Percentiles rank a stretch among this genome's conserved stretches.
phyloP scores from a whole-genome alignment of 129 eudicot genomes.

The Escallonia herrerae region DNA sequence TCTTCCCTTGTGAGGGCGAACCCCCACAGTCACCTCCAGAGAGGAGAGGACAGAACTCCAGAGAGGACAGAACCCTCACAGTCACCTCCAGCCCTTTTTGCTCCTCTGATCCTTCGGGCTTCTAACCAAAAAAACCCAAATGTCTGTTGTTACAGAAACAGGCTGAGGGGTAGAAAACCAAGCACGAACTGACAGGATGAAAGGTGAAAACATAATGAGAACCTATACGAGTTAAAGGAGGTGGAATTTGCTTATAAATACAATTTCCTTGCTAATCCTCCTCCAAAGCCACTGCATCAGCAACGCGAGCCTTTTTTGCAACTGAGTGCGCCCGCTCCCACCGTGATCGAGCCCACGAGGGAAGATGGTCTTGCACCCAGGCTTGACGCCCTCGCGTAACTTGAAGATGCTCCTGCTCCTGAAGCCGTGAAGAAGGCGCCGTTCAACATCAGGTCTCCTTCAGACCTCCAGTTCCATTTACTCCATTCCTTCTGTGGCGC shows the following conservation, averaged over 20 bases:
- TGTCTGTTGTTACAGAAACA: not conserved
- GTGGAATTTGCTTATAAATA: not conserved
- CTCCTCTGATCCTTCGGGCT: not conserved
- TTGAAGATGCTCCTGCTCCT: constrained; percentile 68
- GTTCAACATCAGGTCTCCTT: constrained; percentile 76
- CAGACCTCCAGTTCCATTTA: constrained; percentile 85
- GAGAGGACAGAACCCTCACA: too few species aligned
- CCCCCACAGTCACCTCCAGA: not conserved
- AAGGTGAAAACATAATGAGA: not conserved
- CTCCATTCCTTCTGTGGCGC: constrained; percentile 55
- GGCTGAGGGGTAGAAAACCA: not conserved
- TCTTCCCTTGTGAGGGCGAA: constrained; percentile 3
- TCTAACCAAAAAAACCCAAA: not conserved
- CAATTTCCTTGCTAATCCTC: not conserved
- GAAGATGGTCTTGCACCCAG: constrained; percentile 80
- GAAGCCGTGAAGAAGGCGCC: constrained; percentile 73
- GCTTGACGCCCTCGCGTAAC: constrained; percentile 83
- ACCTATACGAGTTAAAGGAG: not conserved
- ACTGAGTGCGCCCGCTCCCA: constrained; percentile 54
- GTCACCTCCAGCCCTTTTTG: too few species aligned
- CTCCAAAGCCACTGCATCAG: constrained; percentile 12
- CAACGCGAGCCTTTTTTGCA: constrained; percentile 70
- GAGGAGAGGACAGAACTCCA: not conserved
- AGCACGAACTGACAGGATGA: not conserved
- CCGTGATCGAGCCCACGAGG: constrained; percentile 53